phyloP scores from a whole-genome alignment of 139 green algal species.

The Nannochloris sp. region DNA sequence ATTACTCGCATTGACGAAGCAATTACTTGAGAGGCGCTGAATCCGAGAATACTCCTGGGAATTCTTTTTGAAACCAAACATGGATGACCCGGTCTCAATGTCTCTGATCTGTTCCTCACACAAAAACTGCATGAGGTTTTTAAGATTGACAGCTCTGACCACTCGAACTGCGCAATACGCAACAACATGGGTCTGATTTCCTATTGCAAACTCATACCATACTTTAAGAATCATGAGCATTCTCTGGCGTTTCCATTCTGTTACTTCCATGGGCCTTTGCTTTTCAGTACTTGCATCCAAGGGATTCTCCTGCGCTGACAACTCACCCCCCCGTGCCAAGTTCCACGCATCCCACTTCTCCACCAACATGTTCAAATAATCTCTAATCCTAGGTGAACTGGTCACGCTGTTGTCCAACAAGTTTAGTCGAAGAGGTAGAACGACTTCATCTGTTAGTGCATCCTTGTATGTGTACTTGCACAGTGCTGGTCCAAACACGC shows the following conservation, averaged over 20 bases:
- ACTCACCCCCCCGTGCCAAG: background rate
- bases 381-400: background rate
- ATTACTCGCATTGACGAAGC: background rate
- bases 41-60: background rate
- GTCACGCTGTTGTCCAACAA: background rate
- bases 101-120: background rate
- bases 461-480: background rate
- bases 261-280: background rate
- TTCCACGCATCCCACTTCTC: background rate
- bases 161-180: background rate
- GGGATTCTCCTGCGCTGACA: background rate
- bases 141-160: background rate
- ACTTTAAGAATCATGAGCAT: background rate
- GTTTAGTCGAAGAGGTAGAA: background rate
- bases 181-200: background rate
- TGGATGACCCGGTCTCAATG: background rate
- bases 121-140: background rate
- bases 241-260: background rate
- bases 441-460: background rate
- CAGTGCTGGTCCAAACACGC: background rate
- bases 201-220: background rate
- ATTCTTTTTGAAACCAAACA: background rate
- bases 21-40: background rate
- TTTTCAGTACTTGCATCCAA: background rate
- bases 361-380: background rate